A percentile compares a stretch with the other conserved stretches of the same genome.
These are phyloP conservation scores for Spizellomyces punctatus DNA, from an alignment of 192 early-diverging fungal species.

Conservation along the genomic window DNA sequence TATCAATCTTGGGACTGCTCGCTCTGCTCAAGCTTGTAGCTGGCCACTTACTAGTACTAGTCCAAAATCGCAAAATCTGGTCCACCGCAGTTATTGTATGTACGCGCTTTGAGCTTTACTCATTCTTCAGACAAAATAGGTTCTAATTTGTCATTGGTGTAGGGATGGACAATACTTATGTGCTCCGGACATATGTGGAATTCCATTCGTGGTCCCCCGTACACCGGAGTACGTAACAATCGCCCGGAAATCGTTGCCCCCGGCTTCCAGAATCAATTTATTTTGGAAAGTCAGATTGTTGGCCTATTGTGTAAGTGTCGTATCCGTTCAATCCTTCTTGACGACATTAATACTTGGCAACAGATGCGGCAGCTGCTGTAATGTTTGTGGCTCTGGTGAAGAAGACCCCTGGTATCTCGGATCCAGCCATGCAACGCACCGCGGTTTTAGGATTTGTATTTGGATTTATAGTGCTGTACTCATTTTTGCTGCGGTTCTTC, in stretches of 20 bases:
- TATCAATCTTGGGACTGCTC: conserved; percentile 22
- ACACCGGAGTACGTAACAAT: conserved; percentile 56
- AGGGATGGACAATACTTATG: conserved; percentile 69
- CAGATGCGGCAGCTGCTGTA: conserved; percentile 65
- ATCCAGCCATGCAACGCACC: conserved; percentile 55
- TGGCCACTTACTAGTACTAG: conserved; percentile 36
- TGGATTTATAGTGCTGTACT: conserved; percentile 68
- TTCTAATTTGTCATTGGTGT: not conserved
- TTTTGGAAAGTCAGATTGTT: conserved; percentile 73
- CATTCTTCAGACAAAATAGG: not conserved
- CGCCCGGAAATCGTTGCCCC: conserved; percentile 58
- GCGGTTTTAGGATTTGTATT: conserved; percentile 61
- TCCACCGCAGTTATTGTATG: conserved; percentile 20
- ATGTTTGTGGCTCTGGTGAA: conserved; percentile 56
- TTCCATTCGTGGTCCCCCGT: conserved; percentile 75
- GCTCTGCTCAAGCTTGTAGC: conserved; percentile 23
- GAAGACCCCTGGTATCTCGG: conserved; percentile 56
- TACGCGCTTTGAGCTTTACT: not conserved
- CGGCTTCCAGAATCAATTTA: conserved; percentile 72
- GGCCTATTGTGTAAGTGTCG: conserved; percentile 66
- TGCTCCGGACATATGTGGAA: conserved; percentile 88
- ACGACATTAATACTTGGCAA: conserved; percentile 9
- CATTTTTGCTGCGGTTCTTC: conserved; percentile 67
- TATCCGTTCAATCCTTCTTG: not conserved
- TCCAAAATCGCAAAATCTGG: conserved; percentile 40